Conservation (phyloP, 169 alveolate genomes). For the Miamiensis avidus region DNA sequence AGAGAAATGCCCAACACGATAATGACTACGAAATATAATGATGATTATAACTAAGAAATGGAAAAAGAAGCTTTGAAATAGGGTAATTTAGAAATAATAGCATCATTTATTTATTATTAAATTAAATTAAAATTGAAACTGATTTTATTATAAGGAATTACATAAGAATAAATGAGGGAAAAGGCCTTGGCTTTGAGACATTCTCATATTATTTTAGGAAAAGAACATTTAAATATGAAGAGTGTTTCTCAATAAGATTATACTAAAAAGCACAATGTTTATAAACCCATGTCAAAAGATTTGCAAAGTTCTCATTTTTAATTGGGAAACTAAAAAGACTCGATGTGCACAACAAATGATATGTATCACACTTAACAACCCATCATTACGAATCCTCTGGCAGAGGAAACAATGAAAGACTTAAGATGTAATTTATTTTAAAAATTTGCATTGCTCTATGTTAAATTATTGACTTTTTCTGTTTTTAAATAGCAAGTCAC, state of each 20-base stretch:
- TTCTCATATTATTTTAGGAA: slow-evolving; percentile 26
- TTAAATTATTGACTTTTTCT: background rate
- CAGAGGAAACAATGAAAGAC: slow-evolving; percentile 24
- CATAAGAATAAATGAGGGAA: background rate
- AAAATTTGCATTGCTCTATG: background rate
- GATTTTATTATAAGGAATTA: background rate
- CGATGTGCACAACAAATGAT: slow-evolving; percentile 8
- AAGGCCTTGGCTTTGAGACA: slow-evolving; percentile 20
- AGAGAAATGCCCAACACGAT: background rate
- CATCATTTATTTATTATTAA: too few relatives aligned
- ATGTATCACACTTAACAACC: slow-evolving; percentile 11
- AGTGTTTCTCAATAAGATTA: background rate
- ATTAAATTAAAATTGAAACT: too few relatives aligned
- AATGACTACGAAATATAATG: slow-evolving; percentile 29
- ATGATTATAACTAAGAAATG: slow-evolving; percentile 18
- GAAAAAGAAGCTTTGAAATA: slow-evolving; percentile 7
- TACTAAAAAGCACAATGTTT: slow-evolving; percentile 5
- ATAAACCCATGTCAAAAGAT: background rate
- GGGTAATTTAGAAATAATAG: background rate
- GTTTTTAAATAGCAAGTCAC: slow-evolving; percentile 4
- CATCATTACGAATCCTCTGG: slow-evolving; percentile 1
- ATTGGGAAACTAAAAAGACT: background rate
- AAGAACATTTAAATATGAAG: slow-evolving; percentile 12
- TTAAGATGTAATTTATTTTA: slow-evolving; percentile 15
- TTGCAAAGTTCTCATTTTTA: slow-evolving; percentile 10